A percentile compares a stretch with the other conserved stretches of the same genome.
Conservation (phyloP, 148 eudicot genomes). For the Nyssa sinensis region DNA sequence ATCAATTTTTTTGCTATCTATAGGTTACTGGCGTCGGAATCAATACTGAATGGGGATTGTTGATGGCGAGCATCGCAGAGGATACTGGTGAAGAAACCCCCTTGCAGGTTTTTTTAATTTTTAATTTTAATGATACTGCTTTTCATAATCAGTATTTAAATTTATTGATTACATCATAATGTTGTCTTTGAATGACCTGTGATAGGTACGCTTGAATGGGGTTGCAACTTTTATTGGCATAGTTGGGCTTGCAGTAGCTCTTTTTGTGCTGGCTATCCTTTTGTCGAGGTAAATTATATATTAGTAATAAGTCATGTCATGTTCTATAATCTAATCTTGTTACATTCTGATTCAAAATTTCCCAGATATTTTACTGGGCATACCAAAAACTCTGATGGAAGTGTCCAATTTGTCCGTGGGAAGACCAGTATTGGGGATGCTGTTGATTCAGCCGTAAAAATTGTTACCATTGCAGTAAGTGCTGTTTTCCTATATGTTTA, state of each 20-base stretch:
- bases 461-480: constrained; percentile 79
- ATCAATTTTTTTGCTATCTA: constrained; percentile 9
- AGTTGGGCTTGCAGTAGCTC: constrained; percentile 85
- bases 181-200: constrained; percentile 8
- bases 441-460: constrained; percentile 57
- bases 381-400: constrained; percentile 61
- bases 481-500: constrained; percentile 2
- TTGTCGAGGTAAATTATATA: constrained; percentile 50
- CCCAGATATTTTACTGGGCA: constrained; percentile 71
- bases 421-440: constrained; percentile 52
- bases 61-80: constrained; percentile 94
- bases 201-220: constrained; percentile 86
- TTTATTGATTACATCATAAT: neutral
- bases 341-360: constrained; percentile 7
- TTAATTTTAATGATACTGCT: constrained; percentile 1
- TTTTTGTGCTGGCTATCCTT: constrained; percentile 60
- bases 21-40: constrained; percentile 97
- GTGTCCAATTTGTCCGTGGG: constrained; percentile 57
- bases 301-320: neutral
- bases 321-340: constrained; percentile 1
- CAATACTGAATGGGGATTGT: constrained; percentile 94
- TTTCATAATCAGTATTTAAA: neutral
- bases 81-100: constrained; percentile 99
- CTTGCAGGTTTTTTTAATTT: constrained; percentile 56
- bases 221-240: constrained; percentile 89